These are phyloP conservation scores for Fusarium sacchari DNA, from an alignment of 2,329 filamentous ascomycete genomes.

Conservation along the genomic window DNA sequence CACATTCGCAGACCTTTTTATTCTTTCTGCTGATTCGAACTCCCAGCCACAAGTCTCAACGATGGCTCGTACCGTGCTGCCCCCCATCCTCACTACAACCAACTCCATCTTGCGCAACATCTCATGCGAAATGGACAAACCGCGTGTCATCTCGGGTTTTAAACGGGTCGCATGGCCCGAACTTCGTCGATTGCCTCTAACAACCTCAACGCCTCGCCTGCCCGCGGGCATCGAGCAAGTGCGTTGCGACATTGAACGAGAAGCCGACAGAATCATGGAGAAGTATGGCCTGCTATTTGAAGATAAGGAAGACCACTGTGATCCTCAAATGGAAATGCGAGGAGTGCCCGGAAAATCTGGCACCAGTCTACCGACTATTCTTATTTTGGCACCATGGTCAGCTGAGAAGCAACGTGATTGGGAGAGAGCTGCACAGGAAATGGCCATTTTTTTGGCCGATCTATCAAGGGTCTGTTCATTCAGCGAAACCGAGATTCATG, in stretches of 20 bases:
- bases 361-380: background rate
- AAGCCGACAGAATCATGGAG: background rate
- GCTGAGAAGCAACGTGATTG: background rate
- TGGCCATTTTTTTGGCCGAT: background rate
- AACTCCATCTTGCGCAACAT: background rate
- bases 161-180: background rate
- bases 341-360: accelerated
- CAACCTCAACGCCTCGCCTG: accelerated
- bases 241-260: accelerated
- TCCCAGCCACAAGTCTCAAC: background rate
- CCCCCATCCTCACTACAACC: background rate
- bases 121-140: accelerated
- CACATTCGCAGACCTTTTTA: background rate
- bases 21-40: accelerated
- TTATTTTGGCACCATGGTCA: background rate
- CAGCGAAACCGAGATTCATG: background rate
- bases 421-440: background rate
- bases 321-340: background rate
- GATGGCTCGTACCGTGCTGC: background rate
- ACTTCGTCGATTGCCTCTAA: background rate
- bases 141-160: background rate
- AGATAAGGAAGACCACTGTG: accelerated
- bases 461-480: background rate
- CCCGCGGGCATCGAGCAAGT: background rate
- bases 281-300: background rate